Conservation (phyloP, 2,329 filamentous ascomycete species). For the Colletotrichum endophyticum region DNA sequence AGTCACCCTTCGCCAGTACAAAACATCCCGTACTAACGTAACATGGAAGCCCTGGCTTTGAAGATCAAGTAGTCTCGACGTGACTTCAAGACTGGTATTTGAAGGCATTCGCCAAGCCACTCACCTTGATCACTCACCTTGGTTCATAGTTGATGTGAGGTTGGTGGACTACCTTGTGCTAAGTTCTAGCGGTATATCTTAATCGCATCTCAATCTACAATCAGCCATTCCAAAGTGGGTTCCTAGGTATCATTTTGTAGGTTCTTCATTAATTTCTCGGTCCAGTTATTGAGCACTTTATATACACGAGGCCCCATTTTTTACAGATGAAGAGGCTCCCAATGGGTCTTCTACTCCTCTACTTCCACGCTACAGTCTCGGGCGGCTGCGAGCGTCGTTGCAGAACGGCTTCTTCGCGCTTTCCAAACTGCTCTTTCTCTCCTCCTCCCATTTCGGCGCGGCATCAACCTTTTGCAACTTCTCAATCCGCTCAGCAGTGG, state of each 20-base stretch:
- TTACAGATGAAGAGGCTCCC: neutral
- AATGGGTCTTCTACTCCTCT: neutral
- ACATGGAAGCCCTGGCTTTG: neutral
- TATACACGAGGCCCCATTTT: neutral
- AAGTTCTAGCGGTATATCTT: neutral
- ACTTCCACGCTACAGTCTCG: neutral
- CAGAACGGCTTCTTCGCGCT: neutral
- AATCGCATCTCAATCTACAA: neutral
- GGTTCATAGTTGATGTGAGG: neutral
- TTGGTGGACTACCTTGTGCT: neutral
- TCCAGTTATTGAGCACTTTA: neutral
- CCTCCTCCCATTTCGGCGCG: neutral
- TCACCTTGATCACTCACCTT: neutral
- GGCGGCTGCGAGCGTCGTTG: neutral
- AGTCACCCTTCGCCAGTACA: neutral
- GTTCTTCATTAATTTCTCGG: neutral
- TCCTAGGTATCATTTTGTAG: accelerated
- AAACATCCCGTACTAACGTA: neutral
- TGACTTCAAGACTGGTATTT: no score
- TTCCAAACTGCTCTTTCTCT: neutral
- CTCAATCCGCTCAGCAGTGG: neutral
- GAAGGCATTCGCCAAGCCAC: neutral
- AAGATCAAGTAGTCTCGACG: neutral
- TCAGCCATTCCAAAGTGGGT: neutral
- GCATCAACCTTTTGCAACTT: neutral